Evolutionary conservation across 2,329 filamentous ascomycete genomes (phyloP), one percentile per base, ranked within the genome.

Genomic region (Pseudogymnoascus sp.): DNA sequence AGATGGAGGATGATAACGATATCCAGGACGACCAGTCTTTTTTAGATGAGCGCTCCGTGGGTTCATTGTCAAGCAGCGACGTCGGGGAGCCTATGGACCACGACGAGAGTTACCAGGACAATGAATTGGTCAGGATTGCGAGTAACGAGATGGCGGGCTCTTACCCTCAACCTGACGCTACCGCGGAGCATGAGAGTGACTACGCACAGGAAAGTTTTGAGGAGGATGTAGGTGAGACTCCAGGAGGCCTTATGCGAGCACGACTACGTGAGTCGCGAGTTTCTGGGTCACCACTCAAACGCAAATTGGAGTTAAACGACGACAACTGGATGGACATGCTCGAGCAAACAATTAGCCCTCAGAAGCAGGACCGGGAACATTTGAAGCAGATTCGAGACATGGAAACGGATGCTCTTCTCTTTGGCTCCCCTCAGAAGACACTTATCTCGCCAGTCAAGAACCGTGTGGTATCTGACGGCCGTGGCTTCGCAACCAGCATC

Each of bases 261-360:
- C 79, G 84, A 68, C 82, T 87, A 81, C 83, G 84, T 72, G 84
- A 84, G 38, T 78, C 84, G 71, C 87, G 86, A 75, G 81, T 81
- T 66, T 82, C 82, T 19, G 80, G 77, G 65, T 84, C 83, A 28
- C 85, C 86, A 24, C 73, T 82, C 24, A 84, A 81, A 68, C 78
- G 85, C 61, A 83, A 86, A 66, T 83, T 89, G 64, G 79, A 84
- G 37, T 67, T 70, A 38, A 41, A 38, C 22, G 90, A 88, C 62
- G 90, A 93, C 65, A 89, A 96, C 73, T 99, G 95, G 95, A 89
- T 92, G 69, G 89, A 95, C 69, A 93, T 97, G 78, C 82, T 99
- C 67, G 90, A 92, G 74, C 92, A 92, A 68, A 98, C 95, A 5
- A 91, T 98, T 69, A 96, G 91, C 71, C 93, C 95, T 5, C 87